Base-by-base conservation (phyloP, 2,329 filamentous ascomycete genomes). In the Phaeosphaeriaceae sp. region DNA sequence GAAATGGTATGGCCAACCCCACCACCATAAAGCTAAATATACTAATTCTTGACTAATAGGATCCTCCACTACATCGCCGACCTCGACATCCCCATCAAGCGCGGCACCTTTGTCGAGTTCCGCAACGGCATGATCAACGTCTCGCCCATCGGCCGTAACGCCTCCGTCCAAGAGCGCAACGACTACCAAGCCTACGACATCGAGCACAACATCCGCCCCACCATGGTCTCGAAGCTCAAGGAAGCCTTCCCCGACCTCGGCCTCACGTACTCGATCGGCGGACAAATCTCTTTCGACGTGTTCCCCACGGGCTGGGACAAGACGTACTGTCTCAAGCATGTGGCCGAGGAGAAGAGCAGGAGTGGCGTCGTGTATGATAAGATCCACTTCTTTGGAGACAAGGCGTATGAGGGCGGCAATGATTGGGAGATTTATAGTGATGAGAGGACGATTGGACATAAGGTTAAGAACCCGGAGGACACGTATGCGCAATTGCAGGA, bases 301-400 rank as follows among this genome's bases (percentile, higher is more conserved):
- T 99, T 99, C 86, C 95, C 95, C 64, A 87, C 84, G 2, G 95
- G 95, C 74, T 99, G 95, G 95, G 95, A 99, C 83, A 99, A 98
- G 88, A 97, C 92, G 10, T 99, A 97, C 85, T 97, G 93, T 82
- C 84, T 98, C 67, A 84, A 87, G 70, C 93, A 97, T 80, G 83
- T 98, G 61, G 92, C 95, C 81, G 85, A 85, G 63, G 93, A 97
- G 78, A 89, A 90, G 71, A 76, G 79, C 19, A 66, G 78, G 76
- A 89, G 87, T 72, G 89, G 90, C 62, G 83, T 96, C 63, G 81
- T 88, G 22, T 98, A 94, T 84, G 91, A 88, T 68, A 94, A 87
- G 46, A 90, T 98, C 69, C 95, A 98, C 84, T 98, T 98, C 86
- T 99, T 98, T 73, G 95, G 95, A 66, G 95, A 99, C 85, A 99